Evolutionary conservation across 1,284 basidiomycete genomes (phyloP).

Genomic region (Tetrapyrgos nigripes): DNA sequence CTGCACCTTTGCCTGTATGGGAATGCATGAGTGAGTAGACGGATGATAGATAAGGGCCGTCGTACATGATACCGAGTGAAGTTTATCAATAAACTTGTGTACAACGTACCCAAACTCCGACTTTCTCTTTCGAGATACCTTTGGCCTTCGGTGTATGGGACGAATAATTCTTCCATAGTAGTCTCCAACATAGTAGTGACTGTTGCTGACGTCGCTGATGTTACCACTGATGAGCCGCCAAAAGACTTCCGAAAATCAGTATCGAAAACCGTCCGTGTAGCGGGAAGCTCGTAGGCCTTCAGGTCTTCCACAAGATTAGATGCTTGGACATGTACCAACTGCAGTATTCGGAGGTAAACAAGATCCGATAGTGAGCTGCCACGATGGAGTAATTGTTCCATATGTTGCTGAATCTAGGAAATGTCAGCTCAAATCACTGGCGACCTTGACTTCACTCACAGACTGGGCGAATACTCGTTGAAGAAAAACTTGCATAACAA

Average conservation of each 20-base stretch:
- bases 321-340: conserved; percentile 86
- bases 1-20: conserved; percentile 71
- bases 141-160: conserved; percentile 91
- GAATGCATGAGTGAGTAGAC: conserved; percentile 17
- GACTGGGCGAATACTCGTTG: conserved; percentile 99
- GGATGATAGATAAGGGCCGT: conserved; percentile 21
- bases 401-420: conserved; percentile 89
- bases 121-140: conserved; percentile 94
- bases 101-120: conserved; percentile 86
- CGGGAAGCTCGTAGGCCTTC: conserved; percentile 88
- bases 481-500: conserved; percentile 99
- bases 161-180: conserved; percentile 95
- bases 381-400: conserved; percentile 84
- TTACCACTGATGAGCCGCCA: conserved; percentile 47
- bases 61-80: conserved; percentile 93
- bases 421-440: conserved; percentile 15
- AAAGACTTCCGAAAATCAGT: conserved; percentile 65
- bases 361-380: conserved; percentile 83
- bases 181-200: conserved; percentile 91
- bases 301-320: conserved; percentile 89
- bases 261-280: conserved; percentile 68
- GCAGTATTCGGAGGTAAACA: conserved; percentile 90
- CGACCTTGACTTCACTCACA: conserved; percentile 52
- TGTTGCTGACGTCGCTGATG: conserved; percentile 55
- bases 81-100: conserved; percentile 73